These are phyloP conservation scores for Symbiotaphrina buchneri DNA, from an alignment of 495 filamentous ascomycete genomes.

Conservation along the genomic window DNA sequence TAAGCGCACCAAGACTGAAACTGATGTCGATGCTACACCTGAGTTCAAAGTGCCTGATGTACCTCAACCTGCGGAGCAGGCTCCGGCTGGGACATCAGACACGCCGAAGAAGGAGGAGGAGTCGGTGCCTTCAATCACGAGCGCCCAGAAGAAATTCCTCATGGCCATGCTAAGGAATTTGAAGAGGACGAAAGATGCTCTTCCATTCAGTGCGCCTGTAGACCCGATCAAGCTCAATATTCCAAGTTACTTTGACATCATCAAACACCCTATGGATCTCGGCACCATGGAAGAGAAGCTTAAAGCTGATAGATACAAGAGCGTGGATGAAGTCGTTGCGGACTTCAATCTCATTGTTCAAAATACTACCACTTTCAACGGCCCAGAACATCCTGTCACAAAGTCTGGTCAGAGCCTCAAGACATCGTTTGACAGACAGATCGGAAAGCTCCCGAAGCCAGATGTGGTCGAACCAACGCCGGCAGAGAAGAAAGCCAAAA, in stretches of 20 bases:
- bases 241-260: constrained; percentile 43
- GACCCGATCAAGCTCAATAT: constrained; percentile 41
- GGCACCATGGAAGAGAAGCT: constrained; percentile 59
- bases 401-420: constrained; percentile 34
- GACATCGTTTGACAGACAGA: constrained; percentile 34
- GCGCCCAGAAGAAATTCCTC: constrained; percentile 31
- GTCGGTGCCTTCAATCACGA: constrained; percentile 19
- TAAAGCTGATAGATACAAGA: constrained; percentile 39
- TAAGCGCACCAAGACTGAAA: constrained; percentile 51
- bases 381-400: constrained; percentile 46
- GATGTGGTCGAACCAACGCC: constrained; percentile 26
- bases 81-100: constrained; percentile 2
- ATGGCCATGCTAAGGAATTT: constrained; percentile 36
- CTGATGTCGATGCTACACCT: constrained; percentile 10
- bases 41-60: constrained; percentile 18
- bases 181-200: constrained; percentile 60
- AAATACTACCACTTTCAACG: constrained; percentile 70
- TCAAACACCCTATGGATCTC: constrained; percentile 66
- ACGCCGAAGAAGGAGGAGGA: constrained; percentile 1
- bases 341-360: constrained; percentile 56
- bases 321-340: constrained; percentile 35
- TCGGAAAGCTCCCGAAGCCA: constrained; percentile 23
- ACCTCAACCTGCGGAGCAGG: constrained; percentile 9
- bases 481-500: constrained; percentile 35
- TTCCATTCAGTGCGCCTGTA: constrained; percentile 54